These are phyloP conservation scores for Sonneratia caseolaris DNA, from an alignment of 345 rosid genomes.

Conservation along the genomic window DNA sequence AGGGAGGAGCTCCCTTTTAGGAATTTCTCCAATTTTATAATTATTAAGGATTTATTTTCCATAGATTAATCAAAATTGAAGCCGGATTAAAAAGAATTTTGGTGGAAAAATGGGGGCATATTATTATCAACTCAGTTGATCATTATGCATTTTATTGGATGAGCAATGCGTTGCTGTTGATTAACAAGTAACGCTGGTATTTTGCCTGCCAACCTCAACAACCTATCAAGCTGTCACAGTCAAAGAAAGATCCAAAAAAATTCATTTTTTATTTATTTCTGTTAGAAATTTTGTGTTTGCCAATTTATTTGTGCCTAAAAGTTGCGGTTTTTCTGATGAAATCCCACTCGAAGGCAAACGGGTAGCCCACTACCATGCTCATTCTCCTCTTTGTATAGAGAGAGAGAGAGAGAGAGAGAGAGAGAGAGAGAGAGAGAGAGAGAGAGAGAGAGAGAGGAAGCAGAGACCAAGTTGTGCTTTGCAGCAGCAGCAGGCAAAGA, in stretches of 20 bases:
- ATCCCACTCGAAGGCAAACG: slow-evolving; percentile 1
- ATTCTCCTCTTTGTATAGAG: neutral
- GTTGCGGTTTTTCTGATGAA: neutral
- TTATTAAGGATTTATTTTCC: too few species aligned
- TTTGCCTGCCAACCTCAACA: neutral
- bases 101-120: too few species aligned
- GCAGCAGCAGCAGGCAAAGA: neutral
- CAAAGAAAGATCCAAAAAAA: neutral
- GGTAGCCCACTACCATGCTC: neutral
- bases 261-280: neutral
- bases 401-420: neutral
- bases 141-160: neutral
- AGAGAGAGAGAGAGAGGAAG: neutral
- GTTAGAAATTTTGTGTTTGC: neutral
- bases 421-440: neutral
- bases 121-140: too few species aligned
- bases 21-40: too few species aligned
- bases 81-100: too few species aligned
- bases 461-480: neutral
- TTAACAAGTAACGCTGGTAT: neutral
- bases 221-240: neutral
- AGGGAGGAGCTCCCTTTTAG: too few species aligned
- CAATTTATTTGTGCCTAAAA: neutral
- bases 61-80: too few species aligned
- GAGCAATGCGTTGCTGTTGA: neutral